Evolutionary conservation across 345 rosid genomes (phyloP).

Genomic region (Melaleuca alternifolia): DNA sequence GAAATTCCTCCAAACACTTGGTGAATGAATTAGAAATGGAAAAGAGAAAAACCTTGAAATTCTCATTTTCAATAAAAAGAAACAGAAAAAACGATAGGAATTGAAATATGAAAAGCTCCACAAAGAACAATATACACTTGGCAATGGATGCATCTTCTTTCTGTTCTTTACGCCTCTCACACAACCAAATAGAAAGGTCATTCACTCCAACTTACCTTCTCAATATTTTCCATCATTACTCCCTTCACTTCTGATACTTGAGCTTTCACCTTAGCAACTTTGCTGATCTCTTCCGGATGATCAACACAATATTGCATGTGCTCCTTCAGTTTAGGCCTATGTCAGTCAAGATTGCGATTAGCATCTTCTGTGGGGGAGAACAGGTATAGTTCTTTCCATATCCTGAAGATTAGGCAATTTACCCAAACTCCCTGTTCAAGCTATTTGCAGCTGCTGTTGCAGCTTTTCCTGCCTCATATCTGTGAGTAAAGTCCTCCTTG

Average conservation of each 20-base stretch:
- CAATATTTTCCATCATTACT: slow-evolving; percentile 92
- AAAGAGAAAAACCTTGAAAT: neutral
- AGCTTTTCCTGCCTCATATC: slow-evolving; percentile 48
- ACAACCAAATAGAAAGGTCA: neutral
- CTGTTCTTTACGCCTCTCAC: neutral
- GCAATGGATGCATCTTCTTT: neutral
- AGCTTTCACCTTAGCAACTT: slow-evolving; percentile 80
- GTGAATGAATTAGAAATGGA: neutral
- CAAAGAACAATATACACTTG: neutral
- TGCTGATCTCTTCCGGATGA: slow-evolving; percentile 77
- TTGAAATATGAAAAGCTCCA: neutral
- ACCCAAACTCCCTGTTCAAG: slow-evolving; percentile 51
- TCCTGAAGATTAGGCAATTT: neutral
- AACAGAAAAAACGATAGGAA: neutral
- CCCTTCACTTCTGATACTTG: slow-evolving; percentile 89
- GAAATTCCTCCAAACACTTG: neutral
- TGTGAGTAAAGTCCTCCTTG: slow-evolving; percentile 41
- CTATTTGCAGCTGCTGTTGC: slow-evolving; percentile 35
- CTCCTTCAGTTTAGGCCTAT: slow-evolving; percentile 50
- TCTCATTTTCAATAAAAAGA: neutral
- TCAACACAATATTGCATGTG: slow-evolving; percentile 61
- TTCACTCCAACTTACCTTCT: slow-evolving; percentile 37
- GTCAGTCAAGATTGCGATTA: neutral
- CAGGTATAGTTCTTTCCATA: neutral
- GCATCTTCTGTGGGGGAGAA: neutral